Percentiles rank a stretch among this genome's conserved stretches.
Evolutionary conservation across 2,329 filamentous ascomycete genomes (phyloP).

Genomic region (Epichloe amarillans): DNA sequence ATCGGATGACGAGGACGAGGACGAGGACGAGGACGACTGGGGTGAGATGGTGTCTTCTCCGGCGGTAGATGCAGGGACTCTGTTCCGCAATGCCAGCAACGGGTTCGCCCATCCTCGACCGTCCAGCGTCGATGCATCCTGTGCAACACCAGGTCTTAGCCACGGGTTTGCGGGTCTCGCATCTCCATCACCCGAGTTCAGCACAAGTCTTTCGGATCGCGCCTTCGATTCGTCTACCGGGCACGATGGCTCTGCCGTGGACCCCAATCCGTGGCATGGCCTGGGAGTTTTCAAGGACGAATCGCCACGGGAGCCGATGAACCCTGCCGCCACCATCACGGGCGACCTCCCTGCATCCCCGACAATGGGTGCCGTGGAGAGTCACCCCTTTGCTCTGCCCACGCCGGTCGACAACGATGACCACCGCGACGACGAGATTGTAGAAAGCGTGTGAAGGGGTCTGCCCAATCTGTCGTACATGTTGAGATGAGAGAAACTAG

Average conservation of each 20-base stretch:
- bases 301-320: not conserved
- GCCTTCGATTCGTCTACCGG: not conserved
- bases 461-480: conserved; percentile 34
- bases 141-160: too few species aligned
- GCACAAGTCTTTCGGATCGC: too few species aligned
- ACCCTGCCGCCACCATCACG: too few species aligned
- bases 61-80: conserved; percentile 3
- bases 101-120: not conserved
- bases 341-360: not conserved
- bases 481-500: conserved; percentile 19
- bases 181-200: not conserved
- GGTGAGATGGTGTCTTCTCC: conserved; percentile 41
- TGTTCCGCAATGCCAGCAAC: not conserved
- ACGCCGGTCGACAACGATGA: not conserved
- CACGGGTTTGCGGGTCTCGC: not conserved
- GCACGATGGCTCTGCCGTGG: not conserved
- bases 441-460: conserved; percentile 21
- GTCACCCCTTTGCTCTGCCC: too few species aligned
- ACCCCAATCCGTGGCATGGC: not conserved
- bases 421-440: conserved; percentile 17
- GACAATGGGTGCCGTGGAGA: not conserved
- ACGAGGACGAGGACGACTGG: conserved; percentile 38
- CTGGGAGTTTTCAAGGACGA: too few species aligned
- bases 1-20: conserved; percentile 16
- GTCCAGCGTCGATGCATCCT: too few species aligned